Evolutionary conservation across 345 rosid species (phyloP).

Genomic region (Microcos paniculata): DNA sequence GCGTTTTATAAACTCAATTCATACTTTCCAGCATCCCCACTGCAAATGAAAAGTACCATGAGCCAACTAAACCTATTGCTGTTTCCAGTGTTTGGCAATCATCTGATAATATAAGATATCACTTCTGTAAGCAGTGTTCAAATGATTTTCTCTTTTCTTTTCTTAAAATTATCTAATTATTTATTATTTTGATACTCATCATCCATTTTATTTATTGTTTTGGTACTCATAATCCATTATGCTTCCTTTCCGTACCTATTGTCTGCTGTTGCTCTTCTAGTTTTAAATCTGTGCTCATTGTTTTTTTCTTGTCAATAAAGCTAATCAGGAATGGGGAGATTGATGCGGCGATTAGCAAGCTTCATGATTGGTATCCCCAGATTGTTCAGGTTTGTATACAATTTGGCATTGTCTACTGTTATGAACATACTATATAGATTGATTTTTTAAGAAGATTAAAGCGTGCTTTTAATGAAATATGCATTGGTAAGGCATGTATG

Average conservation of each 20-base stretch:
- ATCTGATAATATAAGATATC: background rate
- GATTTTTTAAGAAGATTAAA: background rate
- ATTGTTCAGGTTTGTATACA: constrained; percentile 61
- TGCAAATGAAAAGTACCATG: background rate
- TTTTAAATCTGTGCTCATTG: constrained; percentile 20
- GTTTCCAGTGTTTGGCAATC: background rate
- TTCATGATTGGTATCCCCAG: constrained; percentile 82
- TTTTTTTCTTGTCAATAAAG: constrained; percentile 40
- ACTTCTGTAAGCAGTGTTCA: background rate
- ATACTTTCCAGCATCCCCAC: background rate
- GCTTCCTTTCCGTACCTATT: background rate
- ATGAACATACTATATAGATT: background rate
- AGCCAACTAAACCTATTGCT: background rate
- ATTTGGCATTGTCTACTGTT: background rate
- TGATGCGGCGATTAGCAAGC: constrained; percentile 61
- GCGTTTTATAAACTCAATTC: background rate
- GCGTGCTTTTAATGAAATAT: background rate
- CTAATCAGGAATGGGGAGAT: constrained; percentile 81
- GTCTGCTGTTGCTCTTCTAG: background rate
- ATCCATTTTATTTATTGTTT: background rate
- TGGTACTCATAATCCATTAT: background rate
- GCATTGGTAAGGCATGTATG: background rate
- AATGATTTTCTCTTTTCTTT: background rate
- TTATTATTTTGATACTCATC: background rate
- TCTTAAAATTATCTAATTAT: background rate